Conservation (phyloP, 169 alveolate species). For the Cystoisospora suis region DNA sequence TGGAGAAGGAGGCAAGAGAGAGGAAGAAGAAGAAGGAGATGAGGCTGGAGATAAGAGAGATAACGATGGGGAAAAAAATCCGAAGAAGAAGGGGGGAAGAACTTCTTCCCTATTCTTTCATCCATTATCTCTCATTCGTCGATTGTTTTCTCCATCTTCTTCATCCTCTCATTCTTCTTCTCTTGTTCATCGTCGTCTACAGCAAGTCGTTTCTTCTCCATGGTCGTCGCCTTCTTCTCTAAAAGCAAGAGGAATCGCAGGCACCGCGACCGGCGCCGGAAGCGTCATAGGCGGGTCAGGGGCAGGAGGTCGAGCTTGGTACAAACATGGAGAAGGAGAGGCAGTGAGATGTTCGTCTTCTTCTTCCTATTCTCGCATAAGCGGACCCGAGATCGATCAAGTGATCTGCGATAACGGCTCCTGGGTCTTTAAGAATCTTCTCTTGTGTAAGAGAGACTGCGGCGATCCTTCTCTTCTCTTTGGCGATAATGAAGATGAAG, state of each 20-base stretch:
- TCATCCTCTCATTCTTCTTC: not conserved
- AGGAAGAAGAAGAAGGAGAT: too few species aligned
- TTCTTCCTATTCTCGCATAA: not conserved
- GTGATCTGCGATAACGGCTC: constrained; percentile 68
- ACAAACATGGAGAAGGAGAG: constrained; percentile 51
- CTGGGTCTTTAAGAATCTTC: constrained; percentile 52
- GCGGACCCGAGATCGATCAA: constrained; percentile 61
- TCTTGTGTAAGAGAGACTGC: constrained; percentile 61
- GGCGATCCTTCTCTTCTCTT: not conserved
- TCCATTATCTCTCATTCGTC: not conserved
- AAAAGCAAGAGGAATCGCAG: too few species aligned
- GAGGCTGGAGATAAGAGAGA: too few species aligned
- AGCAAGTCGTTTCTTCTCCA: too few species aligned
- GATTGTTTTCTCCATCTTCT: not conserved
- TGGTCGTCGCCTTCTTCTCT: too few species aligned
- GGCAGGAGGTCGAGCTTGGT: constrained; percentile 33
- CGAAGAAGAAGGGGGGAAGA: too few species aligned
- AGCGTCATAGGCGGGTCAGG: too few species aligned
- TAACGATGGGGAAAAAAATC: too few species aligned
- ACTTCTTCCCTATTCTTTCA: not conserved
- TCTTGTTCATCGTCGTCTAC: not conserved
- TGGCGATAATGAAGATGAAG: too few species aligned
- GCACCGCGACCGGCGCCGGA: too few species aligned
- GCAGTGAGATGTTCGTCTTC: constrained; percentile 38
- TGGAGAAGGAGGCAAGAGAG: too few species aligned